A percentile compares a stretch with the other conserved stretches of the same genome.
Evolutionary conservation across 2,329 filamentous ascomycete species (phyloP).

Genomic region (Gyromitra esculenta): DNA sequence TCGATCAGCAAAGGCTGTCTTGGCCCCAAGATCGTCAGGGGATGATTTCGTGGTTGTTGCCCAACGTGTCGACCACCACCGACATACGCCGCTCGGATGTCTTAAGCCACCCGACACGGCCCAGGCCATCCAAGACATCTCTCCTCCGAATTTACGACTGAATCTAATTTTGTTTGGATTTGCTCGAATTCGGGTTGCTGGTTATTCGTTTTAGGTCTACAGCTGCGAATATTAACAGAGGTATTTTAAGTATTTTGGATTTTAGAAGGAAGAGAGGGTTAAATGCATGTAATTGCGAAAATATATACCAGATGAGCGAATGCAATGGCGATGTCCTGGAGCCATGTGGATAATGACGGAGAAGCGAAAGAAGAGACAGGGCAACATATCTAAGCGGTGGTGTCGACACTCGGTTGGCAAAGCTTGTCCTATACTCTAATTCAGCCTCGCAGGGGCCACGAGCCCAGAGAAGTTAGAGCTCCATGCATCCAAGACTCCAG

Average conservation of each 20-base stretch:
- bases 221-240: not conserved
- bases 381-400: not conserved
- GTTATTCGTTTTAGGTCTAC: not conserved
- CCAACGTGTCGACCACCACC: not conserved
- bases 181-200: not conserved
- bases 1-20: not conserved
- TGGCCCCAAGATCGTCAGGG: constrained; percentile 27
- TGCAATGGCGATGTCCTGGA: not conserved
- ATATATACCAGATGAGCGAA: not conserved
- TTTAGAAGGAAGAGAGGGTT: not conserved
- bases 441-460: not conserved
- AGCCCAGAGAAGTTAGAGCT: not conserved
- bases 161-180: not conserved
- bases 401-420: not conserved
- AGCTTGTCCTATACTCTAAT: not conserved
- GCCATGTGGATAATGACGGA: not conserved
- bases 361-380: not conserved
- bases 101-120: constrained; percentile 15
- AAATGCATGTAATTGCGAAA: not conserved
- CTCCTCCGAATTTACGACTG: not conserved
- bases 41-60: not conserved
- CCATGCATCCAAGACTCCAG: not conserved
- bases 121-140: not conserved
- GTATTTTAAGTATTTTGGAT: not conserved
- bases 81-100: constrained; percentile 12